Evolutionary conservation across 768 basidiomycete genomes (phyloP), one percentile per base, ranked within the genome.

Genomic region (Termitomyces bulborhizus): DNA sequence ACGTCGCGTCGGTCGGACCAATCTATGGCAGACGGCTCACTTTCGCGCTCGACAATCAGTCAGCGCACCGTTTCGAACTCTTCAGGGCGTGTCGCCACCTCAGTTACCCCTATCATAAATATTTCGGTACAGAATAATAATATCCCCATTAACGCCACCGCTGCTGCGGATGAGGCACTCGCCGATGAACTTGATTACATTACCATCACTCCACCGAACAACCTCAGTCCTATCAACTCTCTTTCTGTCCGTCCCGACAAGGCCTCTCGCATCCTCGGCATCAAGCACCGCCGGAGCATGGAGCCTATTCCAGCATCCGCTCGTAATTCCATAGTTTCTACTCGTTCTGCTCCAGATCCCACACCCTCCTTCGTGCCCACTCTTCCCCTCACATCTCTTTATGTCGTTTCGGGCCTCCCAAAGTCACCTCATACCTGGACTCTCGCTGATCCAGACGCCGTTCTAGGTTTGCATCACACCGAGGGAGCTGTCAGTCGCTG

Each of bases 371-470:
- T 83, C 63, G 73, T 76, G 9, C 86, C 90, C 12, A 82, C 87
- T 27, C 76, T 86, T 47, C 88, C 90, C 29, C 82, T 92, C 58
- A 85, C 90, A 1, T 89, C 88, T 32, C 83, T 92, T 62, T 92
- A 92, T 68, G 86, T 92, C 62, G 90, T 92, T 31, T 90, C 89
- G 1, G 93, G 93, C 11, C 80, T 96, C 31, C 89, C 91, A 16
- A 94, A 94, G 69, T 86, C 86, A 31, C 90, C 92, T 0, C 84
- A 90, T 67, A 92, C 88, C 11, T 95, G 93, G 92, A 89, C 90
- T 16, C 81, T 93, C 43, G 86, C 90, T 0, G 93, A 94, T 68
- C 85, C 86, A 0, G 90, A 92, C 67, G 81, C 90, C 1, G 86
- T 91, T 51, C 71, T 87, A 48, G 90, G 89, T 46, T 77, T 93